These are phyloP conservation scores for Cicer pinnatifidum DNA, from an alignment of 306 rosid species.

Conservation along the genomic window DNA sequence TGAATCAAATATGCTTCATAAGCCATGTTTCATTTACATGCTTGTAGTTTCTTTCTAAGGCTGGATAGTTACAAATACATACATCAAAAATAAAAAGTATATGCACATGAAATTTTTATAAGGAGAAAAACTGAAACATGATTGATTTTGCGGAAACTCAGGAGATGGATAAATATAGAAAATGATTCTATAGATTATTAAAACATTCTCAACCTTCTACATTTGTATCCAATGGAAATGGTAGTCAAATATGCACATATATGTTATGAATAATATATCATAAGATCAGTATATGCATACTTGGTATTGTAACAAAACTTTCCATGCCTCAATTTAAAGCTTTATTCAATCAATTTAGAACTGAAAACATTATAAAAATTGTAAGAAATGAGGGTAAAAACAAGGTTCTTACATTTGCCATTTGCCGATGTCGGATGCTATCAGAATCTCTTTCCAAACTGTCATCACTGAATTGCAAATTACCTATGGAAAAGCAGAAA, in stretches of 20 bases:
- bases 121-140: neutral
- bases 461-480: constrained; percentile 55
- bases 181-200: neutral
- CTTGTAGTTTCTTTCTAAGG: neutral
- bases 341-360: constrained; percentile 18
- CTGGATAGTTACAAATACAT: constrained; percentile 14
- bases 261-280: neutral
- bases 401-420: constrained; percentile 54
- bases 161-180: constrained; percentile 17
- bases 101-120: neutral
- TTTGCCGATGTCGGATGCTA: constrained; percentile 47
- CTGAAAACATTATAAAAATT: constrained; percentile 14
- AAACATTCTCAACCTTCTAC: constrained; percentile 18
- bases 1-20: constrained; percentile 29
- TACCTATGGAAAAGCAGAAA: constrained; percentile 56
- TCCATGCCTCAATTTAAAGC: constrained; percentile 16
- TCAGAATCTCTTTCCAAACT: constrained; percentile 59
- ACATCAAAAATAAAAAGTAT: constrained; percentile 11
- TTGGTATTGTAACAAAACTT: neutral
- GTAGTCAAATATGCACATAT: constrained; percentile 15
- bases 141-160: neutral
- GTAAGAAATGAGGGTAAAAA: constrained; percentile 12
- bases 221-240: constrained; percentile 24
- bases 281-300: constrained; percentile 19
- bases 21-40: constrained; percentile 33